Evolutionary conservation across 345 rosid species (phyloP), one percentile per base, ranked within the genome.

Genomic region (Corchorus capsularis): DNA sequence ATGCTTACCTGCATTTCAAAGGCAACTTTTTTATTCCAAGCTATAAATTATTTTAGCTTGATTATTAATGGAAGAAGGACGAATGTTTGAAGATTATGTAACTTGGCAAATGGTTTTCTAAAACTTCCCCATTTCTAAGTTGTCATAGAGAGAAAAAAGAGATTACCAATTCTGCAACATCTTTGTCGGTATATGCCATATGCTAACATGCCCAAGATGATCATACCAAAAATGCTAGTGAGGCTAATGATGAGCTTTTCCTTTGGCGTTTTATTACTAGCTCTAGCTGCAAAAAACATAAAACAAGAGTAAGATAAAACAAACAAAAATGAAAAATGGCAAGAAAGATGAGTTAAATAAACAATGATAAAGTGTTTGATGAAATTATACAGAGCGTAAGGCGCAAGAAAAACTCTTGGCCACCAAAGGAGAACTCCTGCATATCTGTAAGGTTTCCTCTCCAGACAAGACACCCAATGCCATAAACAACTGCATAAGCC

Each of bases 401-500:
- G 22, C 94, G 89, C 39, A 91, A 54, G 65, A 69, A 70, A 79
- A 78, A 57, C 32, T 22, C 52, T 45, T 61, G 69, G 61, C 90
- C 92, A 57, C 77, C 85, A 0, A 50, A 0, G 11, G 16, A 65
- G n/a, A 88, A 88, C 35, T 81, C 32, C 80, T 88, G 82, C 4
- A 83, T 70, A 85, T 91, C 93, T 10, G 88, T 62, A 79, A 93
- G 79, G 54, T 86, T 82, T 67, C 22, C 80, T 3, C 4, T 39
- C 96, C 97, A 93, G 13, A 84, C 6, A 86, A 91, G 78, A 75
- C 97, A 91, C 20, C 94, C 81, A 56, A 85, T 79, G 60, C 84
- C 83, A 15, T 4, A 6, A 27, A 83, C 60, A 12, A 27, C 50
- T 2, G 96, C 84, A 74, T 66, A 93, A 3, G 90, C 96, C n/a